Evolutionary conservation across 2,329 filamentous ascomycete species (phyloP).

Genomic region (Pseudogymnoascus sp.): DNA sequence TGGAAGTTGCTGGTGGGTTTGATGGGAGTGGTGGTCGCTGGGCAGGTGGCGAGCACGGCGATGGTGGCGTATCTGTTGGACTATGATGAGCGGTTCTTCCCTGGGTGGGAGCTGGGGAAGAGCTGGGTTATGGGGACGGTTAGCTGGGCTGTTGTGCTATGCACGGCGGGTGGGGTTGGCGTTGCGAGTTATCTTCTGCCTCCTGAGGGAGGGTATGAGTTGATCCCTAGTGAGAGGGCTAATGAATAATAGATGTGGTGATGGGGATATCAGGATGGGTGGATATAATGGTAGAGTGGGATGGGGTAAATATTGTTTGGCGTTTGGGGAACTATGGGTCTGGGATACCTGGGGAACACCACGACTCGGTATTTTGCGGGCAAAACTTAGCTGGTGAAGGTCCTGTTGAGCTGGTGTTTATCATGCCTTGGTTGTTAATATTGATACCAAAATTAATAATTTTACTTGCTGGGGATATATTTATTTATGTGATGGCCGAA

Average conservation of each 20-base stretch:
- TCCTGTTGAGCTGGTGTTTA: not conserved
- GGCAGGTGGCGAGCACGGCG: constrained; percentile 69
- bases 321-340: not conserved
- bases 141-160: constrained; percentile 45
- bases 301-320: not conserved
- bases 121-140: constrained; percentile 66
- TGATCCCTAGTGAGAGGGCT: constrained; percentile 44
- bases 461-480: not conserved
- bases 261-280: not conserved
- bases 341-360: not conserved
- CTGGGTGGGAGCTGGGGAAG: constrained; percentile 72
- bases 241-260: not conserved
- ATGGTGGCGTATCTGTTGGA: constrained; percentile 80
- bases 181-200: constrained; percentile 64
- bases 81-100: constrained; percentile 72
- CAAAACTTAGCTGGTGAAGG: not conserved
- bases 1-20: constrained; percentile 70
- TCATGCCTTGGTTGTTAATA: not conserved
- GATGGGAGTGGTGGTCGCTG: constrained; percentile 55
- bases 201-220: constrained; percentile 79
- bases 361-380: not conserved
- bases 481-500: not conserved
- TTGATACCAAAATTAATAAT: not conserved
- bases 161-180: constrained; percentile 51
- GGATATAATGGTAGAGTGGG: not conserved